Percentiles rank a stretch among this genome's conserved stretches.
These are phyloP conservation scores for Inga laurina DNA, from an alignment of 306 rosid species.

Conservation along the genomic window DNA sequence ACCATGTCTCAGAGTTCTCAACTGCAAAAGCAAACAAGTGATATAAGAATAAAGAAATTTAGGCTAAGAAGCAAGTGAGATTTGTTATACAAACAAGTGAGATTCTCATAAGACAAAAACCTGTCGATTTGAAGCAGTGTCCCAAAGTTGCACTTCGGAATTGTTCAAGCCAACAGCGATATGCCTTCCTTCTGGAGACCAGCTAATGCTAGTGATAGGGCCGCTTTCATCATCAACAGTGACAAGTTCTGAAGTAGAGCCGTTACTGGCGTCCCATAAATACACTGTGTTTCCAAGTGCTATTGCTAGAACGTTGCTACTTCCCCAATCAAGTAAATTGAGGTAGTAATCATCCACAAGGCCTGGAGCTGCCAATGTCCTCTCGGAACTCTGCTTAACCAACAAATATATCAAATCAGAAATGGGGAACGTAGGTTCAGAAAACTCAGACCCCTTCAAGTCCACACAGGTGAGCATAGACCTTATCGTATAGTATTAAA, in stretches of 20 bases:
- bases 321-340: constrained; percentile 68
- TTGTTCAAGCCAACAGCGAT: constrained; percentile 59
- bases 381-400: constrained; percentile 52
- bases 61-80: neutral
- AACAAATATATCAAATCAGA: constrained; percentile 1
- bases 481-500: neutral
- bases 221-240: constrained; percentile 61
- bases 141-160: constrained; percentile 68
- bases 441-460: neutral
- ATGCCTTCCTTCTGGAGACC: constrained; percentile 73
- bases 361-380: constrained; percentile 69
- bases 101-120: constrained; percentile 3
- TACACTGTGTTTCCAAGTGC: constrained; percentile 63
- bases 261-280: constrained; percentile 55
- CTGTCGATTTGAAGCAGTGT: constrained; percentile 49
- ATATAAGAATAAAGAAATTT: neutral
- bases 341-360: constrained; percentile 65
- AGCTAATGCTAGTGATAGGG: constrained; percentile 57
- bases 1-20: constrained; percentile 56
- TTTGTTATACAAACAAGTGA: neutral
- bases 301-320: constrained; percentile 60
- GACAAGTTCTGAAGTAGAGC: constrained; percentile 58
- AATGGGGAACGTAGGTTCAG: neutral
- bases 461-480: neutral
- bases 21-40: constrained; percentile 33